These are phyloP conservation scores for Neofusicoccum kwambonambiense DNA, from an alignment of 2,329 filamentous ascomycete genomes.

Conservation along the genomic window DNA sequence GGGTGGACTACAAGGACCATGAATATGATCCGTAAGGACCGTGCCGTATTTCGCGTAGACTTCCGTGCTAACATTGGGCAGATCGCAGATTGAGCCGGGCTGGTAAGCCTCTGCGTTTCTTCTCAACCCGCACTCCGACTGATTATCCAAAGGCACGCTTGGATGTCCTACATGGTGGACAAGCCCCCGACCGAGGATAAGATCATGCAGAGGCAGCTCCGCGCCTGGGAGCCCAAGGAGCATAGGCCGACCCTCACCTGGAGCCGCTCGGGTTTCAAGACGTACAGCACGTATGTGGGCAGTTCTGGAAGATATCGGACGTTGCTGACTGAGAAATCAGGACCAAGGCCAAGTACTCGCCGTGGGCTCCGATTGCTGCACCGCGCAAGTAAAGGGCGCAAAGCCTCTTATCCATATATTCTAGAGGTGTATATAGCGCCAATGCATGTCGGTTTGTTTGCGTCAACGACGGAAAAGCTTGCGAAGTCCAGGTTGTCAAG, in stretches of 20 bases:
- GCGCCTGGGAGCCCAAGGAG: slow-evolving; percentile 73
- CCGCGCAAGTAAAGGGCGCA: slow-evolving; percentile 27
- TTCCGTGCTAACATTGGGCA: slow-evolving; percentile 43
- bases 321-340: slow-evolving; percentile 31
- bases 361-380: slow-evolving; percentile 50
- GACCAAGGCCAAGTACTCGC: slow-evolving; percentile 49
- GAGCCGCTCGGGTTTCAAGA: slow-evolving; percentile 78
- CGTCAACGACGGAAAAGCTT: not conserved
- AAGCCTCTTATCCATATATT: not conserved
- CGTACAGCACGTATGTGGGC: slow-evolving; percentile 85
- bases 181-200: slow-evolving; percentile 77
- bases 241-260: slow-evolving; percentile 74
- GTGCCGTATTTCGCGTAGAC: not conserved
- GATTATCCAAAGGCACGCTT: slow-evolving; percentile 66
- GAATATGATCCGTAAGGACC: slow-evolving; percentile 71
- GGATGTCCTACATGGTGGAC: slow-evolving; percentile 93
- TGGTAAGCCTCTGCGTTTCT: slow-evolving; percentile 54
- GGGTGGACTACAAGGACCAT: slow-evolving; percentile 93
- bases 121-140: not conserved
- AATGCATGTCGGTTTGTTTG: not conserved
- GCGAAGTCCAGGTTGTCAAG: not conserved
- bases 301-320: not conserved
- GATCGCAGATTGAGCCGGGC: slow-evolving; percentile 84
- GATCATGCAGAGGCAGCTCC: slow-evolving; percentile 63
- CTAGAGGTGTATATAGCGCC: slow-evolving; percentile 13